Evolutionary conservation across 2,329 filamentous ascomycete genomes (phyloP), one percentile per base, ranked within the genome.

Genomic region (Hymenoscyphus fraxineus): DNA sequence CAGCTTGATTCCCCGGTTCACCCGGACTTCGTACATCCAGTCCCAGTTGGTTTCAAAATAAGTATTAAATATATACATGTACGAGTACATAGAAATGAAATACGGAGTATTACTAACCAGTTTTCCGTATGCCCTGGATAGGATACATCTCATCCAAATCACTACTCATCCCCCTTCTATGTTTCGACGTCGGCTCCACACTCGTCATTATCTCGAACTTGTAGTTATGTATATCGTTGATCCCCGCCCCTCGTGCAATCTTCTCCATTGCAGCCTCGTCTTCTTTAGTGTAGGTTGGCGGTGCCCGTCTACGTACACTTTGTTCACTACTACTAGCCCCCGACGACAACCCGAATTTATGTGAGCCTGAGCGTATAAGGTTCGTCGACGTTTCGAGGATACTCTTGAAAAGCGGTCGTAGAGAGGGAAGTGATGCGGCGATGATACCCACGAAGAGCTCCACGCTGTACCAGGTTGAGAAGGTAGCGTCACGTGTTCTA

Each of bases 391-490:
- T 64, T 44, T 76, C 73, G 44, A 79, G 74, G 22, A 73, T 67
- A 67, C 72, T 74, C 64, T 74, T 71, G 69, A 78, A 76, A 13
- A 77, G 70, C 2, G 79, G 79, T 13, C 78, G 76, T 39, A 82
- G 74, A 15, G 80, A 77, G 0, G 79, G 79, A 0, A 81, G 69
- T 0, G 76, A 80, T 5, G 78, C 78, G 1, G 79, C 79, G 1
- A 80, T 72, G 56, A 80, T 79, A 2, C 78, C 79, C 6, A 80
- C 70, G 57, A 77, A 77, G 32, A 81, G 74, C 65, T 82, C 79
- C 60, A 81, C 75, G 65, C 75, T 77, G 66, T 78, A 78, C 79
- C 79, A 81, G 12, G 81, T 73, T 47, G 77, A 78, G 70, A 80
- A 81, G 4, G 70, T 70, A 65, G 72, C 68, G 13, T 67, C 59